A percentile compares a stretch with the other conserved stretches of the same genome.
phyloP scores from a whole-genome alignment of 2,329 filamentous ascomycete genomes.

The Penicillium sp. region DNA sequence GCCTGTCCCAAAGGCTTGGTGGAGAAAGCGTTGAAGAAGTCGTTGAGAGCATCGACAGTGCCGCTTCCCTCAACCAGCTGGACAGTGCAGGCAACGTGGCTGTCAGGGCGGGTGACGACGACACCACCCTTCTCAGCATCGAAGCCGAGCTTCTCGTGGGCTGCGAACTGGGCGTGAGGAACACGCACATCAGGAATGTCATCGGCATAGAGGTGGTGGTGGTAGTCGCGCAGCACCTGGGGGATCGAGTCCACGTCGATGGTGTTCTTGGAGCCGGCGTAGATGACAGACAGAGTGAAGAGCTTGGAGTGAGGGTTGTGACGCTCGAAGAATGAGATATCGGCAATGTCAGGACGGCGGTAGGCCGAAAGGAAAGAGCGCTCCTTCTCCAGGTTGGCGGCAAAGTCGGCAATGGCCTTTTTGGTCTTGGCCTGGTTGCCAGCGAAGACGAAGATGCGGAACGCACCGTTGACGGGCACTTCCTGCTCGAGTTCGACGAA shows the following conservation, averaged over 20 bases:
- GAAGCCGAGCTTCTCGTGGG: conserved; percentile 83
- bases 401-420: conserved; percentile 66
- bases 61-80: conserved; percentile 69
- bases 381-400: conserved; percentile 59
- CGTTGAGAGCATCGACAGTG: conserved; percentile 76
- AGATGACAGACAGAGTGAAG: conserved; percentile 73
- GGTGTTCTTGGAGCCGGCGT: conserved; percentile 62
- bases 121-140: conserved; percentile 70
- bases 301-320: conserved; percentile 82
- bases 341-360: conserved; percentile 56
- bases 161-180: conserved; percentile 65
- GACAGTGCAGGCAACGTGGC: conserved; percentile 76
- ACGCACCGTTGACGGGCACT: conserved; percentile 81
- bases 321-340: conserved; percentile 70
- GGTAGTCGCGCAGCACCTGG: conserved; percentile 66
- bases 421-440: conserved; percentile 60
- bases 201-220: conserved; percentile 80
- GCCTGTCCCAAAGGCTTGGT: conserved; percentile 51
- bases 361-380: conserved; percentile 70
- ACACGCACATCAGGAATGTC: conserved; percentile 71
- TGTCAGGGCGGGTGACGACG: conserved; percentile 80
- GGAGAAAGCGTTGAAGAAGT: conserved; percentile 73
- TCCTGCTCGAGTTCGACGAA: conserved; percentile 87
- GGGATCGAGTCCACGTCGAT: conserved; percentile 75
- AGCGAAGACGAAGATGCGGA: conserved; percentile 82